Conservation (phyloP, 805 yeast species). For the Yamadazyma phyllophila region DNA sequence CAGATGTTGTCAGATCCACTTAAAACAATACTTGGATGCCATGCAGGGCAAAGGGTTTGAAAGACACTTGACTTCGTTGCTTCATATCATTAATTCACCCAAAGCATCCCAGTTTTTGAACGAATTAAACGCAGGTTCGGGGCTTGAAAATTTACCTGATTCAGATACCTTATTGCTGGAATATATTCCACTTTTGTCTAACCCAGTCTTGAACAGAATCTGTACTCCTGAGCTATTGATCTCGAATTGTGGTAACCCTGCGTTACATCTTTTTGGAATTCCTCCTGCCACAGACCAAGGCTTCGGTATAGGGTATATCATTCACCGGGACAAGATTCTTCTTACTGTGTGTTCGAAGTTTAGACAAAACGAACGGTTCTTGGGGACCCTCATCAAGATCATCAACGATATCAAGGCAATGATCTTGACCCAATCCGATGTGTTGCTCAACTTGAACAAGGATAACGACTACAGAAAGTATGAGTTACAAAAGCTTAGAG, state of each 20-base stretch:
- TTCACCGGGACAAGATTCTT: constrained; percentile 74
- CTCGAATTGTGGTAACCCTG: constrained; percentile 90
- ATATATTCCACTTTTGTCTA: constrained; percentile 32
- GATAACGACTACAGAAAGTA: constrained; percentile 32
- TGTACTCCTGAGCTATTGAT: constrained; percentile 46
- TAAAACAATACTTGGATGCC: constrained; percentile 47
- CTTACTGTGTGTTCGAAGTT: constrained; percentile 85
- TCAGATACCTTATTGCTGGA: constrained; percentile 11
- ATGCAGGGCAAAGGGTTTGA: constrained; percentile 68
- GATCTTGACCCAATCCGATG: constrained; percentile 37
- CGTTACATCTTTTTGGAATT: constrained; percentile 82
- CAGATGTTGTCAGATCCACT: constrained; percentile 53
- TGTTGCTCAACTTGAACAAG: constrained; percentile 23
- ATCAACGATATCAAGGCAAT: constrained; percentile 56
- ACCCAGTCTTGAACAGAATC: constrained; percentile 33
- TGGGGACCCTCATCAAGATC: constrained; percentile 64
- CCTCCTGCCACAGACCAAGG: constrained; percentile 91
- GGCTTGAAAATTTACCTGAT: constrained; percentile 32
- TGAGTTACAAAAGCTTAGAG: constrained; percentile 33
- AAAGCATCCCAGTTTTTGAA: constrained; percentile 36
- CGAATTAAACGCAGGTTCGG: constrained; percentile 36
- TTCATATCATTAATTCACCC: constrained; percentile 52
- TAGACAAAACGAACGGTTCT: constrained; percentile 79
- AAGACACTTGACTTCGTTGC: constrained; percentile 64
- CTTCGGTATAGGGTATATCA: constrained; percentile 89